phyloP scores from a whole-genome alignment of 129 eudicot genomes.

The sunflower (Helianthus annuus) region DNA sequence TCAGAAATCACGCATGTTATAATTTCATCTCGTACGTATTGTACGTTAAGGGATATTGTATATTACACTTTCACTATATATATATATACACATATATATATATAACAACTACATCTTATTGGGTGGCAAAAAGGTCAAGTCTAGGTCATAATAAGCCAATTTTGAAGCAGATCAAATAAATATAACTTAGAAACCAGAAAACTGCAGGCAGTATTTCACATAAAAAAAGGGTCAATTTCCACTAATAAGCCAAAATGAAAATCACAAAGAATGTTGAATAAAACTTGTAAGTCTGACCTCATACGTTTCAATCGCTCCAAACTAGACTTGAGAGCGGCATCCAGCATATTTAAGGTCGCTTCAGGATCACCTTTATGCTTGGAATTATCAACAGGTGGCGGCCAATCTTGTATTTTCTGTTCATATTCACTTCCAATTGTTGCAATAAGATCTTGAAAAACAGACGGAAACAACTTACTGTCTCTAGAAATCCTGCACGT shows the following conservation, averaged over 20 bases:
- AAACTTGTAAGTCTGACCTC: constrained; percentile 48
- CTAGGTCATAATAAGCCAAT: background rate
- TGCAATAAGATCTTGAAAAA: constrained; percentile 35
- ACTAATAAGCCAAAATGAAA: constrained; percentile 2
- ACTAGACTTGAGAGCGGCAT: constrained; percentile 56
- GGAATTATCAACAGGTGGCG: constrained; percentile 29
- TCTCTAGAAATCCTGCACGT: constrained; percentile 28
- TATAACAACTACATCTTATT: background rate
- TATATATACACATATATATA: no score
- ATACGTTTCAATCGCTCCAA: constrained; percentile 63
- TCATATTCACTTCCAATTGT: constrained; percentile 34
- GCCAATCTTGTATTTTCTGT: constrained; percentile 28
- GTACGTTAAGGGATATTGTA: no score
- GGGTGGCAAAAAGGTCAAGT: background rate
- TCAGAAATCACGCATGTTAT: no score
- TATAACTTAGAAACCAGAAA: background rate
- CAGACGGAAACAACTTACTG: constrained; percentile 21
- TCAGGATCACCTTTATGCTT: constrained; percentile 38
- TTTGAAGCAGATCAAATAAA: constrained; percentile 1
- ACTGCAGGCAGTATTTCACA: background rate
- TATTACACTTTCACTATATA: no score
- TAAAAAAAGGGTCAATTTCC: background rate
- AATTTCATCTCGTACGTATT: no score
- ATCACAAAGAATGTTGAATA: background rate
- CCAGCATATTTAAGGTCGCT: constrained; percentile 58